phyloP scores from a whole-genome alignment of 805 yeast species.

The Wickerhamiella lipophila region DNA sequence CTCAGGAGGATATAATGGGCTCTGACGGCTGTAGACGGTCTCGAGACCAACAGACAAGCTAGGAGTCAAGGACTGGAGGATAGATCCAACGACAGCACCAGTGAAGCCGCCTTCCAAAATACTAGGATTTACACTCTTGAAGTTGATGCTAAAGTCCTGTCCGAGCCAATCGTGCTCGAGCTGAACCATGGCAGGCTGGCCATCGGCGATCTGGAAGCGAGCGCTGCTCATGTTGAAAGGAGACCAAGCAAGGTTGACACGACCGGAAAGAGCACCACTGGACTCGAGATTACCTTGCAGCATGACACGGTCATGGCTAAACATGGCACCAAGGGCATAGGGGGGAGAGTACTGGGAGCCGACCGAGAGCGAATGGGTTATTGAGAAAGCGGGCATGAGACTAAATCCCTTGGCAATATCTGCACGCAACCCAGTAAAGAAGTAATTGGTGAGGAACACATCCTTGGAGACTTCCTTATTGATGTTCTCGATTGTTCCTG shows the following conservation, averaged over 20 bases:
- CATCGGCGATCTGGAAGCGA: conserved; percentile 74
- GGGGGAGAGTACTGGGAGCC: conserved; percentile 81
- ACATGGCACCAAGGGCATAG: conserved; percentile 81
- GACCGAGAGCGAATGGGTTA: conserved; percentile 80
- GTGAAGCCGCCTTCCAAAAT: conserved; percentile 60
- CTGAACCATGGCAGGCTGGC: conserved; percentile 89
- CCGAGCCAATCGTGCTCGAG: conserved; percentile 94
- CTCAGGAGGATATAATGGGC: conserved; percentile 72
- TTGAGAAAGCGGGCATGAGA: conserved; percentile 90
- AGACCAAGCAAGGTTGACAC: conserved; percentile 86
- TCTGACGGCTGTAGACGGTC: conserved; percentile 60
- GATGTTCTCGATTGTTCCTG: conserved; percentile 89
- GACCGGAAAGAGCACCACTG: conserved; percentile 72
- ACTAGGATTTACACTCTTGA: conserved; percentile 85
- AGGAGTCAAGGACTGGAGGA: conserved; percentile 79
- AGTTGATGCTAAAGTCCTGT: conserved; percentile 71
- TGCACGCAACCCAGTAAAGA: conserved; percentile 91
- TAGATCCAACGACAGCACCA: conserved; percentile 86
- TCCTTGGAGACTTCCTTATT: conserved; percentile 89
- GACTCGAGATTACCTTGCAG: conserved; percentile 87
- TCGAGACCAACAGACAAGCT: conserved; percentile 82
- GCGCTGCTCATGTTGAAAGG: conserved; percentile 65
- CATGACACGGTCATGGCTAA: conserved; percentile 73
- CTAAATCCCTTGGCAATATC: conserved; percentile 86
- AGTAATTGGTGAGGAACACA: conserved; percentile 77